Conservation (phyloP, 257 asterid genomes). For the Rehmannia glutinosa region DNA sequence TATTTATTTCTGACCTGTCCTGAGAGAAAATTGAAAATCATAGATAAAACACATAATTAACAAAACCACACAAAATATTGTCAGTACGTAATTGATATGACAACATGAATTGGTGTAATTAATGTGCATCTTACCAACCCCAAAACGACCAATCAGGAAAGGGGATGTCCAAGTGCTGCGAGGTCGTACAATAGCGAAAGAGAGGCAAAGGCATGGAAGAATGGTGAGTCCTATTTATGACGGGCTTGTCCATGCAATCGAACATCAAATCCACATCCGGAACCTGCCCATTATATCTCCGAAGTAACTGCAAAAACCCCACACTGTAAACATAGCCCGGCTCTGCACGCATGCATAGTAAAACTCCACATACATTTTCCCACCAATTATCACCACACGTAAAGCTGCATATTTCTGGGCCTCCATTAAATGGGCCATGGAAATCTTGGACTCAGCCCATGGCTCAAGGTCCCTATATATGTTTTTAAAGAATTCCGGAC, state of each 20-base stretch:
- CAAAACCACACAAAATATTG: not conserved
- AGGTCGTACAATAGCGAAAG: constrained; percentile 67
- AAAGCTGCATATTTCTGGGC: constrained; percentile 54
- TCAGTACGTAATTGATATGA: not conserved
- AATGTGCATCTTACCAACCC: constrained; percentile 56
- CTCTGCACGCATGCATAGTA: constrained; percentile 76
- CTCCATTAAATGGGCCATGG: constrained; percentile 35
- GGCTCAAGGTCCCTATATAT: constrained; percentile 52
- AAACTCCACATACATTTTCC: constrained; percentile 50
- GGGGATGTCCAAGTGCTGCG: constrained; percentile 57
- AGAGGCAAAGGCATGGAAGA: constrained; percentile 59
- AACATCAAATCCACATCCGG: constrained; percentile 84
- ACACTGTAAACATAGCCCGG: constrained; percentile 63
- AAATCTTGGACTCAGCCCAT: constrained; percentile 49
- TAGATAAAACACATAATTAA: not conserved
- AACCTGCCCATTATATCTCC: constrained; percentile 56
- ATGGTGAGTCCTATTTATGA: constrained; percentile 38
- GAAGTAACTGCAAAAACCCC: constrained; percentile 66
- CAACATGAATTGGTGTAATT: not conserved
- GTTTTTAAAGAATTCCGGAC: constrained; percentile 43
- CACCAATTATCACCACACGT: constrained; percentile 45
- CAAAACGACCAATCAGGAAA: constrained; percentile 87
- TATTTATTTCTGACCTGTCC: constrained; percentile 63
- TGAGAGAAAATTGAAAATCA: not conserved
- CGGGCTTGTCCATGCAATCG: constrained; percentile 81